Evolutionary conservation across 108 stramenopile genomes (phyloP), one percentile per base, ranked within the genome.

Genomic region (Conticribra guillardii): DNA sequence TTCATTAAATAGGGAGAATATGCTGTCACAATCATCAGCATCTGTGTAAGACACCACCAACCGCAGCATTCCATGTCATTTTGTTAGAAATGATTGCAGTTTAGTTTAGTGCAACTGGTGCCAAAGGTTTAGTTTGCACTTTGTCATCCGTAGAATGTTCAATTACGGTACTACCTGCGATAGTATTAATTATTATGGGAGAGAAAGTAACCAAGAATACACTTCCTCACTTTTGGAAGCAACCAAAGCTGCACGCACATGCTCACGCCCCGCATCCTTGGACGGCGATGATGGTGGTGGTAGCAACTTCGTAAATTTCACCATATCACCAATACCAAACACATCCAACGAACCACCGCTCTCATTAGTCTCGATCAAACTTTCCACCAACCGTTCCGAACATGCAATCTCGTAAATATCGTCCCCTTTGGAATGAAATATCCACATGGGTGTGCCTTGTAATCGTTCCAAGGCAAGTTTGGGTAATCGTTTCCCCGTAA

Each of bases 371-470:
- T 11, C 37, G 37, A 76, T n/a, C 51, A 84, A 57, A 49, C 69
- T 66, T 19, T 72, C 70, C 23, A 84, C 65, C 28, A 84, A 37
- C 29, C 64, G 45, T 22, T 84, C 60, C 8, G 74, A 76, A 44
- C 69, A 80, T 33, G 45, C 14, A 23, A 80, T 53, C 19, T 71
- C 57, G 37, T 81, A 84, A 21, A 84, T 60, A 8, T 69, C 89
- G 80, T 94, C 92, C 49, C 86, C 87, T 24, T 77, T 66, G 14
- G 88, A 89, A 74, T 94, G 92, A 79, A 89, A 94, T 23, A 82
- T 80, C 89, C 89, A 91, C 17, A 94, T 79, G 16, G 89, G 87
- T 27, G 84, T 54, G 16, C 75, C 82, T 32, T 70, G 23, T 24
- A 94, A 53, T 61, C 88, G 60, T 37, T 91, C 84, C 50, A 87